Evolutionary conservation across 192 early-diverging fungal genomes (phyloP).

Genomic region (Lobosporangium transversale): DNA sequence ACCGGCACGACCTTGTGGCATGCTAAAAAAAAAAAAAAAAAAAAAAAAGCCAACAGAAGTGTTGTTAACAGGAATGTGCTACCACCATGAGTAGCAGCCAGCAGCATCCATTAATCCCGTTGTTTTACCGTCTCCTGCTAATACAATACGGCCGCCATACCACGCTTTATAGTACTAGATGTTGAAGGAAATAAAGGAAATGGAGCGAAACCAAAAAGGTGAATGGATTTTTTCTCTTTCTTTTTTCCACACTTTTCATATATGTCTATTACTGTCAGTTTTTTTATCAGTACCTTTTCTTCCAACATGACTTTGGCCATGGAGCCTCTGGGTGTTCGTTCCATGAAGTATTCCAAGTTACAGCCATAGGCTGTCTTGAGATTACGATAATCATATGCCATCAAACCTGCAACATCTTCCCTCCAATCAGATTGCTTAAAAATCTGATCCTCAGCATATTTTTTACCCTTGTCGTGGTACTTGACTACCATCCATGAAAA

Average conservation of each 20-base stretch:
- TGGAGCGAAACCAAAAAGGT: no score
- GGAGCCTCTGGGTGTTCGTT: slow-evolving; percentile 18
- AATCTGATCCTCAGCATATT: slow-evolving; percentile 9
- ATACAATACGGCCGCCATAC: slow-evolving; percentile 19
- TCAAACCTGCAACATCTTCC: slow-evolving; percentile 14
- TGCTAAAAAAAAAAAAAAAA: slow-evolving; percentile 6
- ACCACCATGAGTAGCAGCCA: no score
- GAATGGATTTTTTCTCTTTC: no score
- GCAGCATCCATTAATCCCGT: no score
- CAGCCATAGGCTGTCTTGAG: slow-evolving; percentile 8
- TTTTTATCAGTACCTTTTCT: slow-evolving; percentile 21
- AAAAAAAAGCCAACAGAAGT: background rate
- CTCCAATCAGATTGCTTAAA: slow-evolving; percentile 39
- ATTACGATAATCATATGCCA: slow-evolving; percentile 14
- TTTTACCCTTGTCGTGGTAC: slow-evolving; percentile 11
- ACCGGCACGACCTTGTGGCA: slow-evolving; percentile 30
- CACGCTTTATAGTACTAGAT: slow-evolving; percentile 33
- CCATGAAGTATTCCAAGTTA: slow-evolving; percentile 19
- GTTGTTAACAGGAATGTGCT: no score
- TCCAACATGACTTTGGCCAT: slow-evolving; percentile 42
- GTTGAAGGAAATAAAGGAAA: background rate
- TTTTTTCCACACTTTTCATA: no score
- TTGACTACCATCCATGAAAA: slow-evolving; percentile 31
- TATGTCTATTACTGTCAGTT: background rate
- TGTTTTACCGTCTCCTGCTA: slow-evolving; percentile 33